Evolutionary conservation across 805 yeast species (phyloP).

Genomic region (Candida sphagnicola): DNA sequence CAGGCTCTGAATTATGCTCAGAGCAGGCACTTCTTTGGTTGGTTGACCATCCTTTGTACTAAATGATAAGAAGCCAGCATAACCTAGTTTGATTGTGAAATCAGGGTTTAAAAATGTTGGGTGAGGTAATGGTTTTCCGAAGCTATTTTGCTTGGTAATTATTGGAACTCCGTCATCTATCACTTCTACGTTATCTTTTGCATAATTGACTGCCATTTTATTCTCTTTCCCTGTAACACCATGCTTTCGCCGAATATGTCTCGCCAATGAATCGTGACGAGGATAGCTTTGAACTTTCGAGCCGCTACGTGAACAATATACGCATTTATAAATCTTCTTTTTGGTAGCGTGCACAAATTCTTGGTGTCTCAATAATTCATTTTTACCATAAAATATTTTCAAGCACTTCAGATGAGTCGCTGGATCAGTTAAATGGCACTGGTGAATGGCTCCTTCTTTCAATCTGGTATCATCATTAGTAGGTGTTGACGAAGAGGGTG

Average conservation of each 20-base stretch:
- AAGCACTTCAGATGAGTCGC: slow-evolving; percentile 26
- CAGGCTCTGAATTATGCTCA: slow-evolving; percentile 2
- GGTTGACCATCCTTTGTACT: slow-evolving; percentile 13
- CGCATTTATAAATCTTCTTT: slow-evolving; percentile 38
- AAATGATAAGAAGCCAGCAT: slow-evolving; percentile 28
- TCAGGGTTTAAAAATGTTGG: slow-evolving; percentile 28
- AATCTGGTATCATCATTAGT: slow-evolving; percentile 6
- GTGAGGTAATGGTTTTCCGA: slow-evolving; percentile 24
- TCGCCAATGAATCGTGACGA: slow-evolving; percentile 40
- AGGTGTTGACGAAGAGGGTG: slow-evolving; percentile 2
- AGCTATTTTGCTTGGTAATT: slow-evolving; percentile 8
- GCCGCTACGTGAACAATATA: slow-evolving; percentile 33
- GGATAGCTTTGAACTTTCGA: slow-evolving; percentile 39
- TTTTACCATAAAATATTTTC: slow-evolving; percentile 41
- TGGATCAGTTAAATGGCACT: slow-evolving; percentile 38
- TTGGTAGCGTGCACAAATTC: slow-evolving; percentile 45
- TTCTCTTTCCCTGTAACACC: slow-evolving; percentile 43
- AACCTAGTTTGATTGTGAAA: slow-evolving; percentile 24
- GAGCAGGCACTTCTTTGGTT: slow-evolving; percentile 3
- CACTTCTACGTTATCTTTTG: slow-evolving; percentile 38
- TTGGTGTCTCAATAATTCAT: slow-evolving; percentile 40
- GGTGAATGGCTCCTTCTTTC: slow-evolving; percentile 31
- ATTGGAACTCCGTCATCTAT: slow-evolving; percentile 25
- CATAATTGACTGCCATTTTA: slow-evolving; percentile 41
- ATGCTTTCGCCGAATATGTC: slow-evolving; percentile 42